These are phyloP conservation scores for Tetrahymena elliotti DNA, from an alignment of 73 alveolate species.

Conservation along the genomic window DNA sequence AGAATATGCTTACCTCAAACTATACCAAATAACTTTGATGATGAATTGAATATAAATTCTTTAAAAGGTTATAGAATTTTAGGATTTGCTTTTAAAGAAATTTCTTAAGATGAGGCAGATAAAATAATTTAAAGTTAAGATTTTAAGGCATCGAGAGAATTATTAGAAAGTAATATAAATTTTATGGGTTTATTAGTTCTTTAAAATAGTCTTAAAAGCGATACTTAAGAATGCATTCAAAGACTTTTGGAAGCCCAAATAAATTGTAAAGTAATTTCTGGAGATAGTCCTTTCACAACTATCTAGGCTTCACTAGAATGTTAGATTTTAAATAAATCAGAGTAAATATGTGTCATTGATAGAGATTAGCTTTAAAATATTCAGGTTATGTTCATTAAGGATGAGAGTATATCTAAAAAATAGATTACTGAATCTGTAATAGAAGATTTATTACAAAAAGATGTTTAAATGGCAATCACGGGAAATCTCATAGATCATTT, in stretches of 20 bases:
- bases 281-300: constrained; percentile 37
- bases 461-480: not conserved
- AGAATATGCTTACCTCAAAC: not conserved
- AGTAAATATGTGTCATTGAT: not conserved
- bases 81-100: constrained; percentile 1
- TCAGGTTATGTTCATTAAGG: not conserved
- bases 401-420: not conserved
- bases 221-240: constrained; percentile 1
- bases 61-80: constrained; percentile 5
- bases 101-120: not conserved
- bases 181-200: constrained; percentile 19
- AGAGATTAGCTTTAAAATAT: not conserved
- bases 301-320: not conserved
- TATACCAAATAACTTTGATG: not conserved
- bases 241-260: not conserved
- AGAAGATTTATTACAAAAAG: not conserved
- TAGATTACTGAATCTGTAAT: not conserved
- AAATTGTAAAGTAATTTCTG: constrained; percentile 8
- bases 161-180: not conserved
- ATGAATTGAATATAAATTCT: not conserved
- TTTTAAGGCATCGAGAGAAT: no score
- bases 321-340: not conserved
- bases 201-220: constrained; percentile 6
- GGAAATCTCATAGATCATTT: not conserved
- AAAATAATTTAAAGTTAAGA: not conserved